Percentiles rank a stretch among this genome's conserved stretches.
These are phyloP conservation scores for Hypoxylon sp. DNA, from an alignment of 2,329 filamentous ascomycete species.

Conservation along the genomic window DNA sequence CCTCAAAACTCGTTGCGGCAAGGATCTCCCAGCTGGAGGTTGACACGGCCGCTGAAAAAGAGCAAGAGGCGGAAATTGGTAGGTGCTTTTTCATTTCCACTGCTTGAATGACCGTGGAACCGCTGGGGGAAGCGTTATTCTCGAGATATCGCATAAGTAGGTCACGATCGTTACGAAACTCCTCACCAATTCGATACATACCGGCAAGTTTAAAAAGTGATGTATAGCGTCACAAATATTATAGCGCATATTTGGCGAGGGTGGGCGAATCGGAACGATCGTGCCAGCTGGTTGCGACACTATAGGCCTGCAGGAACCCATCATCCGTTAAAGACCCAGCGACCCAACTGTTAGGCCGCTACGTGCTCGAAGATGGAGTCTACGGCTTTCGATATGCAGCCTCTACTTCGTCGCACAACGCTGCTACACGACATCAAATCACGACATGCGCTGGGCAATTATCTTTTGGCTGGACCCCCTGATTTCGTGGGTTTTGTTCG, in stretches of 20 bases:
- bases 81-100: slow-evolving; percentile 55
- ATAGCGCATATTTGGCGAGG: slow-evolving; percentile 5
- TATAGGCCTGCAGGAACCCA: slow-evolving; percentile 19
- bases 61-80: slow-evolving; percentile 97
- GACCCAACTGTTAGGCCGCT: not conserved
- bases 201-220: slow-evolving; percentile 3
- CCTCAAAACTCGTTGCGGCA: slow-evolving; percentile 89
- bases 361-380: slow-evolving; percentile 3
- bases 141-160: slow-evolving; percentile 7
- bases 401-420: slow-evolving; percentile 21
- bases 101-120: slow-evolving; percentile 4
- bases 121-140: not conserved
- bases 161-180: slow-evolving; percentile 1
- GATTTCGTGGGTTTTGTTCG: slow-evolving; percentile 12
- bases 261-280: slow-evolving; percentile 12
- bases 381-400: slow-evolving; percentile 13
- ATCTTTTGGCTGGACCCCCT: slow-evolving; percentile 4
- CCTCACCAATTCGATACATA: slow-evolving; percentile 19
- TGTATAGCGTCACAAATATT: slow-evolving; percentile 6
- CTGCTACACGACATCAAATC: slow-evolving; percentile 18
- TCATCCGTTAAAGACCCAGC: slow-evolving; percentile 9
- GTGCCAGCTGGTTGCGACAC: slow-evolving; percentile 12
- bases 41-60: slow-evolving; percentile 92
- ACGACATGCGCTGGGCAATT: slow-evolving; percentile 17
- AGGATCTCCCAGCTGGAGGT: slow-evolving; percentile 96